Base-by-base conservation (phyloP, 257 asterid species). In the Phtheirospermum japonicum region DNA sequence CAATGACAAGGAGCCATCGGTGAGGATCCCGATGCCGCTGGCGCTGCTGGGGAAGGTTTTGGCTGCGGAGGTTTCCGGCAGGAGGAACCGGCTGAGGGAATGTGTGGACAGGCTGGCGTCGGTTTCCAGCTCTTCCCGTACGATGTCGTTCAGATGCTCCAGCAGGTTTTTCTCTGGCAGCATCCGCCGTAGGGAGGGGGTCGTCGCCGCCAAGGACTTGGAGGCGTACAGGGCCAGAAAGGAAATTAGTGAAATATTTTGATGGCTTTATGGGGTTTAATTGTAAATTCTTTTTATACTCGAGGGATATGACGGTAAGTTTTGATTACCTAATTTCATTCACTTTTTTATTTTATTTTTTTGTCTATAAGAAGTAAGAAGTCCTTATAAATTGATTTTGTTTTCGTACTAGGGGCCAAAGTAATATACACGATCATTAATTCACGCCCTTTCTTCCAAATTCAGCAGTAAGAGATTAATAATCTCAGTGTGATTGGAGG, bases 171-270 rank as follows among this genome's bases (percentile, higher is more conserved):
- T 87, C 86, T 40, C 82, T 23, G 88, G 93, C 3, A 88, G 92
- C 65, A 82, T 89, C 65, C 95, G 88, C 61, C 85, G 95, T 54
- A 86, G 74, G 73, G 97, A 87, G 12, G 69, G 71, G 0, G 74
- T 75, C 4, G 81, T 79, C 5, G 80, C 78, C 3, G 76, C 75
- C 31, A 86, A 75, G 33, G 99, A 92, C 63, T 66, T 87, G 74
- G 95, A 89, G 74, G 85, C 84, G 46, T 75, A 75, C 58, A 76
- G 84, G 6, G 80, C 59, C 48, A 97, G 97, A 30, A 91, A 85
- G 64, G 99, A 93, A 70, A 93, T 93, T 31, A 85, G 94, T 71
- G 96, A 89, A 59, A 37, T 85, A n/a, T 89, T 92, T 60, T 83
- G 96, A 60, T 92, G 99, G 97, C 71, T 92, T 6, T 83, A 97